Evolutionary conservation across 139 green algal genomes (phyloP).

Genomic region (Chlorella sp.): DNA sequence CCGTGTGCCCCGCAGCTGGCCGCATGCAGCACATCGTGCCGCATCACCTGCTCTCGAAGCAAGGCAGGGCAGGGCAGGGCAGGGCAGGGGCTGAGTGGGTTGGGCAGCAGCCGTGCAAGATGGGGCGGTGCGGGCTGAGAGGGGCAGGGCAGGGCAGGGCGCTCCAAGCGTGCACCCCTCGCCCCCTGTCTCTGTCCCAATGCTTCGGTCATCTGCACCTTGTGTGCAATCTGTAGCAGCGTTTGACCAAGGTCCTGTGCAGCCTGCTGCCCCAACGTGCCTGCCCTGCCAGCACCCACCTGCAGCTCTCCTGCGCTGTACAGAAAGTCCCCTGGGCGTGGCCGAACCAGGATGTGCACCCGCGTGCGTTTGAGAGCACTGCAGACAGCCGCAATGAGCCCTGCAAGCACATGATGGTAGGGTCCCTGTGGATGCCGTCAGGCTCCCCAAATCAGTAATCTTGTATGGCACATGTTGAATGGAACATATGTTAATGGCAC

Average conservation of each 20-base stretch:
- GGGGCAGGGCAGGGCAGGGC: not conserved
- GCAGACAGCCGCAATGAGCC: slow-evolving; percentile 18
- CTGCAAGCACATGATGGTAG: not conserved
- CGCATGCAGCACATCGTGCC: slow-evolving; percentile 34
- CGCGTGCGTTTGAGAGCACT: not conserved
- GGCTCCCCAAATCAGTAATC: not conserved
- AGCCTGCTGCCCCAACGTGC: not conserved
- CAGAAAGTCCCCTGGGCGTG: slow-evolving; percentile 39
- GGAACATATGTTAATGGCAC: too few species aligned
- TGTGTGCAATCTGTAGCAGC: too few species aligned
- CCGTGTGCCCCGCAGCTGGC: slow-evolving; percentile 35
- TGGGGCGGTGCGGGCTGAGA: not conserved
- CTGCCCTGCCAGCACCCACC: not conserved
- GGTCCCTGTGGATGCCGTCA: too few species aligned
- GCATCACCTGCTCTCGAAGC: slow-evolving; percentile 24
- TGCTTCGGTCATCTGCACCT: not conserved
- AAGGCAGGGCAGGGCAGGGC: not conserved
- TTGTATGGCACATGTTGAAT: too few species aligned
- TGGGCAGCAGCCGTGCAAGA: not conserved
- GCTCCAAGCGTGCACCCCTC: not conserved
- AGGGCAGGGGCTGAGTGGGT: too few species aligned
- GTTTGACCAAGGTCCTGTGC: not conserved
- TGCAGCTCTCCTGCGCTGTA: slow-evolving; percentile 37
- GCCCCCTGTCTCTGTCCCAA: not conserved
- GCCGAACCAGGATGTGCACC: slow-evolving; percentile 40